A percentile compares a stretch with the other conserved stretches of the same genome.
These are phyloP conservation scores for Vanilla planifolia DNA, from an alignment of 106 monocot species.

Conservation along the genomic window DNA sequence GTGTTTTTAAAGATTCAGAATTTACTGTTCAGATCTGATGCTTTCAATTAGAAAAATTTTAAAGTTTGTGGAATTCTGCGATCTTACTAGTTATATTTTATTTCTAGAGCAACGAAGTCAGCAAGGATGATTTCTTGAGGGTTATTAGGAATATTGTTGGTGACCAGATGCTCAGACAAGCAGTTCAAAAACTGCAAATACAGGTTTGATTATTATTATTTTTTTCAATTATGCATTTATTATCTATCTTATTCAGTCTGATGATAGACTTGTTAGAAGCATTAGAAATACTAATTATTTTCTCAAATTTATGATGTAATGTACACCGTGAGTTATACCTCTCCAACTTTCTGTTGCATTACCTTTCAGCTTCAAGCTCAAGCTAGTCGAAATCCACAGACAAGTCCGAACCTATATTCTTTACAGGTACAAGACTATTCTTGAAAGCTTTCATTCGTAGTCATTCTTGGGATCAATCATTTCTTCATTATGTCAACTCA, in stretches of 20 bases:
- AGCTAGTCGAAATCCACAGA: conserved; percentile 36
- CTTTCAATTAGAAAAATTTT: too few relatives aligned
- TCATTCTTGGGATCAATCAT: conserved; percentile 19
- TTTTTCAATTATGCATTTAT: neutral
- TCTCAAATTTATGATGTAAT: neutral
- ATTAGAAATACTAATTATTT: neutral
- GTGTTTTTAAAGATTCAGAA: too few relatives aligned
- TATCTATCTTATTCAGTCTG: neutral
- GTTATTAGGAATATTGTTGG: conserved; percentile 95
- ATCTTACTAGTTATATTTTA: neutral
- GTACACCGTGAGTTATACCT: neutral
- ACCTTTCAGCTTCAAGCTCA: conserved; percentile 47
- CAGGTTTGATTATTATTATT: conserved; percentile 31
- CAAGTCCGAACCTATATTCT: conserved; percentile 36
- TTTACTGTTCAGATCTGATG: too few relatives aligned
- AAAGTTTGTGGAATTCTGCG: too few relatives aligned
- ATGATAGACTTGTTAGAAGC: neutral
- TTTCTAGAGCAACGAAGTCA: conserved; percentile 78
- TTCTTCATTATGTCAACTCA: conserved; percentile 26
- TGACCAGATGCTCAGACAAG: conserved; percentile 93
- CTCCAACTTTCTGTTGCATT: neutral
- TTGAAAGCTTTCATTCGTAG: conserved; percentile 13
- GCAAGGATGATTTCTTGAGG: conserved; percentile 83
- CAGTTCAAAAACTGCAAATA: conserved; percentile 71
- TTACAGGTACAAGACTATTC: conserved; percentile 38